Base-by-base conservation (phyloP, 2,329 filamentous ascomycete species). In the Nemania sp. region DNA sequence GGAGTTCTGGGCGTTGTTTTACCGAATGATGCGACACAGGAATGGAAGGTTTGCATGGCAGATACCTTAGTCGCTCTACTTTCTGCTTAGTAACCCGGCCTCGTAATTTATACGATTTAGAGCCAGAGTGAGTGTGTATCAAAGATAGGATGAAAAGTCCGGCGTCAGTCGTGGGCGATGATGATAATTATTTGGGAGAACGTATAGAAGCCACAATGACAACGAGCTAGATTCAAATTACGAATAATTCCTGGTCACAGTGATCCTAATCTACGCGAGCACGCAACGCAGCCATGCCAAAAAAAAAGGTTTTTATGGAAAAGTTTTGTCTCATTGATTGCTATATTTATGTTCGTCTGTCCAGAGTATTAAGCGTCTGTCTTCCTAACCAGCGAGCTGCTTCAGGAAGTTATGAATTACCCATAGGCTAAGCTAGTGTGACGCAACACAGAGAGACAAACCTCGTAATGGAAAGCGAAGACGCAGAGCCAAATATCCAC, bases 241-340 rank as follows among this genome's bases (percentile, higher is more conserved):
- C 20, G 29, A 24, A 54, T n/a, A 38, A 5, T 41, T 49, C 38
- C 29, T 41, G 20, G 22, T 58, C 43, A 58, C 18, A 27, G 24
- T 51, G 27, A 15, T 35, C 20, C n/a, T 26, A 13, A 11, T 54
- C 27, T 27, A 53, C 24, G 22, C 32, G 15, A 5, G n/a, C 1
- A 11, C 20, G 45, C n/a, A 49, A 24, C 13, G 24, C 4, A 27
- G 13, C 49, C 1, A 47, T 20, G 43, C 20, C 11, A 52, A 5
- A 41, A 56, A 32, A 13, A 22, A 41, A 51, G 20, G 38, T 38
- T 26, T n/a, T 45, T 58, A 61, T 65, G 54, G 52, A 70, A 56
- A 68, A 11, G 24, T 47, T 64, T 65, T 63, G 38, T 70, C 41
- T 70, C 43, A 58, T 67, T 65, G 49, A 54, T 70, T 65, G 61